Percentiles rank a stretch among this genome's conserved stretches.
These are phyloP conservation scores for Fusarium robinianum DNA, from an alignment of 2,329 filamentous ascomycete species.

Conservation along the genomic window DNA sequence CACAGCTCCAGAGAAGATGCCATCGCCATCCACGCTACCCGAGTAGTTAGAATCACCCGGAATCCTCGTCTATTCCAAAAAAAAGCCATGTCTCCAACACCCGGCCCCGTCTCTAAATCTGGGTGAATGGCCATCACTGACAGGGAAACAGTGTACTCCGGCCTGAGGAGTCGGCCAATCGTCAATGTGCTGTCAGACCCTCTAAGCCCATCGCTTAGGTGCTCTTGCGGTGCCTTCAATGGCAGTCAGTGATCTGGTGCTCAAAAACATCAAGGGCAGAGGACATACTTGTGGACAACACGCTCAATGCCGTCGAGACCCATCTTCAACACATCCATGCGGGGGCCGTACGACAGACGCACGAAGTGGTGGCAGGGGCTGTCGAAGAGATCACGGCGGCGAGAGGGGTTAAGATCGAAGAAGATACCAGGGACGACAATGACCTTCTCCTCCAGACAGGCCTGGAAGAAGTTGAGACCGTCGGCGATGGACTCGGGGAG, in stretches of 20 bases:
- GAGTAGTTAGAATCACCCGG: too few species aligned
- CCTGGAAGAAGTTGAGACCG: slow-evolving; percentile 95
- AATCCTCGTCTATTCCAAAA: too few species aligned
- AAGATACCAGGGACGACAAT: slow-evolving; percentile 98
- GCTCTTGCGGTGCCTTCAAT: slow-evolving; percentile 30
- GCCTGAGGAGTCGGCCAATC: too few species aligned
- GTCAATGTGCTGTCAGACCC: background rate
- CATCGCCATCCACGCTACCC: too few species aligned
- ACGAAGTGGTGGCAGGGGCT: slow-evolving; percentile 93
- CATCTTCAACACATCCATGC: slow-evolving; percentile 76
- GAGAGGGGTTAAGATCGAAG: slow-evolving; percentile 92
- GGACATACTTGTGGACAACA: slow-evolving; percentile 70
- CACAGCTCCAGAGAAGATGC: background rate
- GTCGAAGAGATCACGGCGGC: slow-evolving; percentile 89
- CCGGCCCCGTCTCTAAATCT: too few species aligned
- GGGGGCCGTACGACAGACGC: slow-evolving; percentile 81
- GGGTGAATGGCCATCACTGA: too few species aligned
- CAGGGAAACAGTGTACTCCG: too few species aligned
- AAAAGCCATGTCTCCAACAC: too few species aligned
- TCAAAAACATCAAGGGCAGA: background rate
- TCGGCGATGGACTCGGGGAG: slow-evolving; percentile 84
- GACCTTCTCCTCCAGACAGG: slow-evolving; percentile 89
- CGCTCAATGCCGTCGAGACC: slow-evolving; percentile 85
- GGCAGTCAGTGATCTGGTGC: slow-evolving; percentile 12
- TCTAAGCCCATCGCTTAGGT: slow-evolving; percentile 8